Evolutionary conservation across 2,329 filamentous ascomycete species (phyloP).

Genomic region (Ophiostoma tasmaniense): DNA sequence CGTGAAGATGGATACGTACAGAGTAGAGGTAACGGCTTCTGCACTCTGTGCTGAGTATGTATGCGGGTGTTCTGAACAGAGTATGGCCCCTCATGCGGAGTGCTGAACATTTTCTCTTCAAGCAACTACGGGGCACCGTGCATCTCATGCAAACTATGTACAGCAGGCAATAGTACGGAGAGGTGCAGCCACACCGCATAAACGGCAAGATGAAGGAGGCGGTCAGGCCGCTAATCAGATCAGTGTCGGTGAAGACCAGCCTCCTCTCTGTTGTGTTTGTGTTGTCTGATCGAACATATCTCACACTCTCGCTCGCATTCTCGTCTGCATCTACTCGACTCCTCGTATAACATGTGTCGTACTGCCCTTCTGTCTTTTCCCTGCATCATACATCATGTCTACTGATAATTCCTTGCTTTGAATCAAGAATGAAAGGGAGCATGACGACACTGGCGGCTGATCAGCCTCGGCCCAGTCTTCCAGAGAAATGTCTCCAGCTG

Average conservation of each 20-base stretch:
- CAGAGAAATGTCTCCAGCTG: not conserved
- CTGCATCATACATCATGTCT: not conserved
- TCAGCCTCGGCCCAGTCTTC: not conserved
- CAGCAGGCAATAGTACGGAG: no score
- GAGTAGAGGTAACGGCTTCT: no score
- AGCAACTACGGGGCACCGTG: not conserved
- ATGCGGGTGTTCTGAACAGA: not conserved
- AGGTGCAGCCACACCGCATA: not conserved
- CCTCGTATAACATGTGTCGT: not conserved
- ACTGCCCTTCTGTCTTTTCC: not conserved
- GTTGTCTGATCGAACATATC: no score
- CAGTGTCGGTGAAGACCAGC: conserved; percentile 2
- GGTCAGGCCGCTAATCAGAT: conserved; percentile 1
- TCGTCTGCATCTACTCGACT: no score
- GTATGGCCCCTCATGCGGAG: not conserved
- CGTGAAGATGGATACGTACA: not conserved
- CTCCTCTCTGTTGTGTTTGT: not conserved
- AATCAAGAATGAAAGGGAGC: not conserved
- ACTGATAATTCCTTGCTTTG: not conserved
- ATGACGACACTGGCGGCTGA: conserved; percentile 2
- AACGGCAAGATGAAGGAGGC: not conserved
- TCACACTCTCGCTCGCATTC: no score
- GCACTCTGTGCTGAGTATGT: not conserved
- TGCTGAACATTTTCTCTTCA: not conserved
- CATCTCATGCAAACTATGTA: not conserved